Evolutionary conservation across 2,329 filamentous ascomycete genomes (phyloP), one percentile per base, ranked within the genome.

Genomic region (Arthrobotrys sphaeroides): DNA sequence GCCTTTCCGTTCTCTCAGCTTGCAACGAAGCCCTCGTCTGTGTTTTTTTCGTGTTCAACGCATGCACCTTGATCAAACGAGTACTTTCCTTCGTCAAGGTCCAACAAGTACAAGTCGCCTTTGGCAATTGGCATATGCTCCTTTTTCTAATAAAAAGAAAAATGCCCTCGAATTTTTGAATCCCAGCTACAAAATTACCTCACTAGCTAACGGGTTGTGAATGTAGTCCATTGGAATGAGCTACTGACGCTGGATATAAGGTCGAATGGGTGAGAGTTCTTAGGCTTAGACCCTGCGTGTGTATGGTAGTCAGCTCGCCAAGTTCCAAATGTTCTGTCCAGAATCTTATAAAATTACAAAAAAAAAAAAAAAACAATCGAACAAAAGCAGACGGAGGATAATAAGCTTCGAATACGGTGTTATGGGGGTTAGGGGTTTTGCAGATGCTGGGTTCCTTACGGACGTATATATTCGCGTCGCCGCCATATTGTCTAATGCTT

Each of bases 1-100:
- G 20, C n/a, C 59, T 26, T 12, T 18, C 12, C 18, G 28, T 18
- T 26, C 13, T 28, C 59, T 45, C 26, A 47, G 16, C n/a, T 24
- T 45, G 57, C 2, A 61, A 10, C 3, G 45, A 10, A 45, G 36
- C 45, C 36, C 31, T 61, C 12, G 45, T 16, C 12, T 45, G 20
- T 38, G 10, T 61, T 18, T 36, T 18, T n/a, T 61, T 61, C 5
- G 40, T 18, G 12, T 33, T 62, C 6, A 62, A 26, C 1, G 59
- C 59, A n/a, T 62, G 59, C 12, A 62, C 49, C 10, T 31, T 3
- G 20, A 62, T 47, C n/a, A 12, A 62, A 33, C 1, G 59, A 47
- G n/a, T 43, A 62, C 22, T 62, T 62, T 16, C 59, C 59, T 38
- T 62, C 59, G 20, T 62, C 40, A 0, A 62, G 59, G 18, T 62